These are phyloP conservation scores for Kappamyces sp. DNA, from an alignment of 192 early-diverging fungal species.

Conservation along the genomic window DNA sequence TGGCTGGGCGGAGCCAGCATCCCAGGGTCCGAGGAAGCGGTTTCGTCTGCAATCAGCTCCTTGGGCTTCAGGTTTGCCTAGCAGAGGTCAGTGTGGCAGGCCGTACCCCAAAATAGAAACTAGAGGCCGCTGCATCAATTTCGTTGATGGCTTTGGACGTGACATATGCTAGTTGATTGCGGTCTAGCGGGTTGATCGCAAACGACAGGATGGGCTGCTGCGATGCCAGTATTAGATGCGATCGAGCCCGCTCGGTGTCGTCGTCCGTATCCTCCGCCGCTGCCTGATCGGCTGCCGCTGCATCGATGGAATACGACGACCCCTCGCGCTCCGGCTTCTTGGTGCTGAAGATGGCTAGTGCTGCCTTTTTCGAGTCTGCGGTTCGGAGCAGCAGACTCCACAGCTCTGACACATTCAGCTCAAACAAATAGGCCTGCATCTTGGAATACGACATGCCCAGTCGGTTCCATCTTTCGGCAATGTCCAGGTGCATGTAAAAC, in stretches of 20 bases:
- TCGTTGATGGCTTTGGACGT: slow-evolving; percentile 62
- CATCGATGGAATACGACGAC: slow-evolving; percentile 44
- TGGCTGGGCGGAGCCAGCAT: neutral
- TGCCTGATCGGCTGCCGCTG: neutral
- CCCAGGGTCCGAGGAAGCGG: neutral
- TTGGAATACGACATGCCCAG: neutral
- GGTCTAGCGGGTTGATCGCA: slow-evolving; percentile 43
- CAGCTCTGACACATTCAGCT: neutral
- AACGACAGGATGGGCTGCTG: slow-evolving; percentile 39
- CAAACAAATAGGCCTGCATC: slow-evolving; percentile 12
- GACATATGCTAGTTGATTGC: slow-evolving; percentile 57
- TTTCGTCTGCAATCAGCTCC: neutral
- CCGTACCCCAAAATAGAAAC: slow-evolving; percentile 16
- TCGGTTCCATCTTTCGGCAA: neutral
- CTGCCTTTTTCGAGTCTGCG: slow-evolving; percentile 8
- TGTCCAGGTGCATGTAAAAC: neutral
- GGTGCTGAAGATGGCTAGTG: slow-evolving; percentile 34
- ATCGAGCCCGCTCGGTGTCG: neutral
- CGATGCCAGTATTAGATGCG: slow-evolving; percentile 12
- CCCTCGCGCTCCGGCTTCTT: slow-evolving; percentile 42
- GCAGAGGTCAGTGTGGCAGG: neutral
- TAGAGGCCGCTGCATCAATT: slow-evolving; percentile 55
- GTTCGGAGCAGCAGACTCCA: slow-evolving; percentile 11
- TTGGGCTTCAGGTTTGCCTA: neutral
- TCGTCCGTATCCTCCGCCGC: neutral